Base-by-base conservation (phyloP, 352 stramenopile species). In the Aphanomyces euteiches region DNA sequence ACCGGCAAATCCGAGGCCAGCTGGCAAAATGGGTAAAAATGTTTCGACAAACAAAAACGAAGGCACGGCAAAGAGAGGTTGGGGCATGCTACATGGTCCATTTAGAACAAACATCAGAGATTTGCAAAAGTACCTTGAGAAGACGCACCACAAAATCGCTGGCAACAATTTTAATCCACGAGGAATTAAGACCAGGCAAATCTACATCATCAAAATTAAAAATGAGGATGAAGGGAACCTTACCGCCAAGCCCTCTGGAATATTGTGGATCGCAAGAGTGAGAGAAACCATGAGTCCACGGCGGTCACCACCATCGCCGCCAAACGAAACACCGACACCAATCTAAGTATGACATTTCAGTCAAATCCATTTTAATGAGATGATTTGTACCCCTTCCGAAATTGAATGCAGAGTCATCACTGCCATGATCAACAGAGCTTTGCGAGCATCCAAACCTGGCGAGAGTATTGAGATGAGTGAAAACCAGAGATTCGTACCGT, bases 371-470 rank as follows among this genome's bases (percentile, higher is more conserved):
- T 4, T 59, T n/a, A 72, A 17, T 38, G 34, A 66, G 21, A 34
- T 43, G 19, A 39, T 13, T 78, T 75, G 61, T 80, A 98, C 92
- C 41, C 97, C 97, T 83, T 99, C 97, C 17, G 94, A 97, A 67
- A 99, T 97, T 1, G 94, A 98, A 84, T 99, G 97, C 59, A 99
- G 79, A 28, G 95, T 99, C 97, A 99, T 99, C 37, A 99, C 96
- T 28, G 97, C 97, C 79, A 99, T 97, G 74, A 99, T 98, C 19
- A 99, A 77, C 45, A 99, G 75, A 47, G 97, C 88, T 73, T 96
- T 96, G 66, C 88, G 87, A 17, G 91, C 91, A 77, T 98, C 88
- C 39, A 97, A 74, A 34, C 82, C 80, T 69, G 28, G 76, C 13
- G 85, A 54, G n/a, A 76, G 74, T 40, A 75, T 76, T 2, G 8